These are phyloP conservation scores for Pyrenophora graminea DNA, from an alignment of 2,329 filamentous ascomycete species.

Conservation along the genomic window DNA sequence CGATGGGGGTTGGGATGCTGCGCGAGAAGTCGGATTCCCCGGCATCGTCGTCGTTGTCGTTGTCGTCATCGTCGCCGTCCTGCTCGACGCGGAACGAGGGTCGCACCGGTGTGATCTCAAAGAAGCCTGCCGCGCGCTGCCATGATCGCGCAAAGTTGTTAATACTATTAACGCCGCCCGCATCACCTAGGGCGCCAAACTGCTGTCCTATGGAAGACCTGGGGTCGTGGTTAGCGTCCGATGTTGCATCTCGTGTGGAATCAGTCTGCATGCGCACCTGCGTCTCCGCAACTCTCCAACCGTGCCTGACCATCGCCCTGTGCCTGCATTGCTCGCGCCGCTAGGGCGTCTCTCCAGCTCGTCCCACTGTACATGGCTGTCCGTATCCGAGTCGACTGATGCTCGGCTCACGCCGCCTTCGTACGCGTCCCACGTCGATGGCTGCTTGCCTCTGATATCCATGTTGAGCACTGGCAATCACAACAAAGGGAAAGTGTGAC, in stretches of 20 bases:
- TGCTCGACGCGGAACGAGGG: constrained; percentile 67
- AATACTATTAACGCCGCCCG: constrained; percentile 90
- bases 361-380: constrained; percentile 47
- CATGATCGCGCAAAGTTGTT: constrained; percentile 91
- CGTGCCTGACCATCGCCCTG: constrained; percentile 26
- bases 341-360: constrained; percentile 39
- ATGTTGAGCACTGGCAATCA: constrained; percentile 26
- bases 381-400: constrained; percentile 46
- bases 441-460: constrained; percentile 48
- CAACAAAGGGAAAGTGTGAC: constrained; percentile 2
- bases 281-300: constrained; percentile 43
- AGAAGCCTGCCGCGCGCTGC: constrained; percentile 86
- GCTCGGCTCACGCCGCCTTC: constrained; percentile 49
- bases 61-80: constrained; percentile 39
- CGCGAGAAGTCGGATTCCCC: constrained; percentile 41
- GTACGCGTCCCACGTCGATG: constrained; percentile 54
- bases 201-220: constrained; percentile 57
- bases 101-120: constrained; percentile 80
- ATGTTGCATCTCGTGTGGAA: neutral
- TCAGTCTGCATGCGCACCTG: constrained; percentile 30
- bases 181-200: constrained; percentile 62
- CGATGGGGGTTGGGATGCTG: constrained; percentile 34
- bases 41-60: constrained; percentile 25
- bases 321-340: constrained; percentile 35
- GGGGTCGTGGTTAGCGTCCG: constrained; percentile 8